Conservation (phyloP, 768 basidiomycete genomes). For the Trametes villosa region DNA sequence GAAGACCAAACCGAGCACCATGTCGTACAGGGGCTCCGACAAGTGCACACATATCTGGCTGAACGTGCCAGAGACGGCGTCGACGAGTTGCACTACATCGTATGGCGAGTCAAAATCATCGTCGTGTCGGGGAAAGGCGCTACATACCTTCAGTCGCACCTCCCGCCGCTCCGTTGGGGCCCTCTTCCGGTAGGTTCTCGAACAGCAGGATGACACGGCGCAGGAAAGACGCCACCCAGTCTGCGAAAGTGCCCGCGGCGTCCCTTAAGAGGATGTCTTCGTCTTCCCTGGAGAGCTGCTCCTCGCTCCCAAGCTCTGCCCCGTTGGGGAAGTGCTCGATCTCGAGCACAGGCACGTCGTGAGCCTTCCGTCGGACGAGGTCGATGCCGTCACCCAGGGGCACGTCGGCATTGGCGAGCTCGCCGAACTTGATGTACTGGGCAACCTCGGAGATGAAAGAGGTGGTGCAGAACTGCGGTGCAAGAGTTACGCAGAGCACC, state of each 20-base stretch:
- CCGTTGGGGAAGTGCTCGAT: slow-evolving; percentile 39
- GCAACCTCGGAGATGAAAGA: slow-evolving; percentile 76
- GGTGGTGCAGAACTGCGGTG: slow-evolving; percentile 66
- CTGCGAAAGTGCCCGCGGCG: slow-evolving; percentile 74
- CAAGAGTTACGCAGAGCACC: slow-evolving; percentile 14
- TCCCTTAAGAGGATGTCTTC: slow-evolving; percentile 76
- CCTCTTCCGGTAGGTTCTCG: slow-evolving; percentile 87
- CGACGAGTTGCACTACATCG: slow-evolving; percentile 75
- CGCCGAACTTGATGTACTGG: slow-evolving; percentile 75
- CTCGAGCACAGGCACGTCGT: slow-evolving; percentile 38
- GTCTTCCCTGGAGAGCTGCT: slow-evolving; percentile 57
- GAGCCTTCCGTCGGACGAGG: slow-evolving; percentile 7
- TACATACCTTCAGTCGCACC: slow-evolving; percentile 64
- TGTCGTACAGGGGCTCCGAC: slow-evolving; percentile 74
- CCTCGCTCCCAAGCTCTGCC: slow-evolving; percentile 43
- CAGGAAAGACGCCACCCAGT: slow-evolving; percentile 84
- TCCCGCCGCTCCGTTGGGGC: slow-evolving; percentile 61
- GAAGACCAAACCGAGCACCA: slow-evolving; percentile 81
- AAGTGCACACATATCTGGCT: slow-evolving; percentile 78
- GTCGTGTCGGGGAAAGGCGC: neutral
- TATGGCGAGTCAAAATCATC: no score
- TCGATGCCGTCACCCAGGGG: slow-evolving; percentile 31
- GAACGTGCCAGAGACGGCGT: slow-evolving; percentile 76
- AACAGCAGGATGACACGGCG: slow-evolving; percentile 78
- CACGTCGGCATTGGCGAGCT: slow-evolving; percentile 47